Conservation (phyloP, 129 eudicot species). For the Arctium minus region DNA sequence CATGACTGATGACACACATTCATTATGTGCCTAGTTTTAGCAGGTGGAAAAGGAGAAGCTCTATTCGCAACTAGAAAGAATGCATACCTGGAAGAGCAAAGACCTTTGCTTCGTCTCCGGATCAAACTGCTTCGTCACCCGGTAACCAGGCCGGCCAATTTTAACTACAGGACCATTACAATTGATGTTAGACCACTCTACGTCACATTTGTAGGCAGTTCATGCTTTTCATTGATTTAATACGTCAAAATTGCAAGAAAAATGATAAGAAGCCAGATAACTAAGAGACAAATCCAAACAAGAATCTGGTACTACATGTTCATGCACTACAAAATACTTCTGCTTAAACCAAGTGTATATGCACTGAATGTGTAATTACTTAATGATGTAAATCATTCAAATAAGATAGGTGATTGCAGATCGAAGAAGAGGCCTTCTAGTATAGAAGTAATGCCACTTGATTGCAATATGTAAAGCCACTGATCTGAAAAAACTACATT, state of each 20-base stretch:
- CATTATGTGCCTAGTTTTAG: background rate
- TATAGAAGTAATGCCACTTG: background rate
- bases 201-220: background rate
- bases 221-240: background rate
- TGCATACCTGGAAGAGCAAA: slow-evolving; percentile 76
- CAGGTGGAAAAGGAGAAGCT: background rate
- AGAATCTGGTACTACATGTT: background rate
- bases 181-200: background rate
- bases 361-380: too few species aligned
- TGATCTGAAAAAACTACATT: background rate
- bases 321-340: background rate
- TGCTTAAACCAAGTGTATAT: background rate
- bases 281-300: background rate
- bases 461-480: background rate
- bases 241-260: background rate
- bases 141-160: slow-evolving; percentile 94
- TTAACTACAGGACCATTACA: slow-evolving; percentile 54
- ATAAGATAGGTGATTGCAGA: background rate
- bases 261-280: background rate
- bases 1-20: background rate
- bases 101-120: slow-evolving; percentile 93
- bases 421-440: background rate
- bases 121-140: slow-evolving; percentile 92
- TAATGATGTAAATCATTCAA: background rate
- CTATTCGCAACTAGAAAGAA: background rate